A percentile compares a stretch with the other conserved stretches of the same genome.
These are phyloP conservation scores for Leucocoprinus birnbaumii DNA, from an alignment of 768 basidiomycete species.

Conservation along the genomic window DNA sequence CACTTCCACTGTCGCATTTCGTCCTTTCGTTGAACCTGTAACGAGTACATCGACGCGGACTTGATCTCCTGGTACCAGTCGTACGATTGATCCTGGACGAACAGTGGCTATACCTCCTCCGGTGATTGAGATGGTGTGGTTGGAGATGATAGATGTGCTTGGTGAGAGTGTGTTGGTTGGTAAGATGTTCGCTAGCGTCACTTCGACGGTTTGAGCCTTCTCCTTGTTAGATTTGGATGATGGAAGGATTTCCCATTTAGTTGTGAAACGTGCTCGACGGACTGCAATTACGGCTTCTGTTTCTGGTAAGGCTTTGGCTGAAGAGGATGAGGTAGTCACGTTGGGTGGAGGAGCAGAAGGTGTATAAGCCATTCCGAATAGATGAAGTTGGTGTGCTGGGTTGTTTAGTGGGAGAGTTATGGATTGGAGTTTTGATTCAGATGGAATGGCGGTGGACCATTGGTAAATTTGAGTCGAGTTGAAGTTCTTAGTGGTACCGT, in stretches of 20 bases:
- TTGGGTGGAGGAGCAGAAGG: conserved; percentile 18
- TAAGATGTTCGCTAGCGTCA: conserved; percentile 50
- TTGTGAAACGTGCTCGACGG: conserved; percentile 41
- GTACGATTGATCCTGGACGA: conserved; percentile 34
- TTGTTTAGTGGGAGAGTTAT: conserved; percentile 39
- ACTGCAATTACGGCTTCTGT: conserved; percentile 31
- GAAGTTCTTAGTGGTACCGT: conserved; percentile 31
- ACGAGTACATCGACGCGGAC: conserved; percentile 46
- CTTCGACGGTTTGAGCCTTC: conserved; percentile 45
- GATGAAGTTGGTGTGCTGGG: conserved; percentile 33
- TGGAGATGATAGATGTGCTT: conserved; percentile 27
- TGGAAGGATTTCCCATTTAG: conserved; percentile 40
- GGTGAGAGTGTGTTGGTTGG: conserved; percentile 27
- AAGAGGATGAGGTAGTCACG: too few species aligned
- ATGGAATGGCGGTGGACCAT: conserved; percentile 40
- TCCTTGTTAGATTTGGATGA: conserved; percentile 14
- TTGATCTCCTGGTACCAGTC: conserved; percentile 51
- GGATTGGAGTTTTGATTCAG: conserved; percentile 34
- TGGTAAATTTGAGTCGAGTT: conserved; percentile 44
- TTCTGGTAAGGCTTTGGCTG: neutral
- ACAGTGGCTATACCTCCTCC: conserved; percentile 42
- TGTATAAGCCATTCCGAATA: conserved; percentile 43
- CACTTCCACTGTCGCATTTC: conserved; percentile 29
- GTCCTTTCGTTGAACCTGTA: conserved; percentile 21
- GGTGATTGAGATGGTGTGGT: conserved; percentile 31